Percentiles rank a stretch among this genome's conserved stretches.
phyloP scores from a whole-genome alignment of 2,329 filamentous ascomycete species.

The Pseudophaeomoniella oleicola region DNA sequence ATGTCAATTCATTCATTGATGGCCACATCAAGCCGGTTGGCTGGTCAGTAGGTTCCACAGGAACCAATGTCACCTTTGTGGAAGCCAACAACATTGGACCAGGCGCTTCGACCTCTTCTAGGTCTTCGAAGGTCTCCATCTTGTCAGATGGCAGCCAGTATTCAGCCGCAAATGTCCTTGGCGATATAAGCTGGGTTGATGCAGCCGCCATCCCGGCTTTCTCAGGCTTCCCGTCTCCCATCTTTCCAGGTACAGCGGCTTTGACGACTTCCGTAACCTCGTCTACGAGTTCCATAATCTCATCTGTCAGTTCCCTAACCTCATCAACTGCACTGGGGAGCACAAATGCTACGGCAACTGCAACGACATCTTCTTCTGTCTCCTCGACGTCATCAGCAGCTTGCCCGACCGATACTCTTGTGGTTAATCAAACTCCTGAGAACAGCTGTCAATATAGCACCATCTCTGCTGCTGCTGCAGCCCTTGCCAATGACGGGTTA shows the following conservation, averaged over 20 bases:
- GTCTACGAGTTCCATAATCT: too few relatives aligned
- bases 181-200: neutral
- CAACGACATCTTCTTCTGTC: conserved; percentile 8
- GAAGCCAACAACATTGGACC: neutral
- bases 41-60: neutral
- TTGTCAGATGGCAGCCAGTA: neutral
- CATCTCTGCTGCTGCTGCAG: conserved; percentile 28
- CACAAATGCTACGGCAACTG: conserved; percentile 6
- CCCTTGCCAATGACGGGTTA: conserved; percentile 26
- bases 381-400: conserved; percentile 7
- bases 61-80: neutral
- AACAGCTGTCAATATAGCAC: conserved; percentile 21
- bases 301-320: too few relatives aligned
- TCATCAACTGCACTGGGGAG: too few relatives aligned
- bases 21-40: neutral
- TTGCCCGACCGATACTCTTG: conserved; percentile 16
- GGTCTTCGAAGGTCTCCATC: neutral
- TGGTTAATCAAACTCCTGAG: conserved; percentile 18
- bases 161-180: neutral
- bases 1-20: neutral
- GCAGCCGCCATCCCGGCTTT: neutral
- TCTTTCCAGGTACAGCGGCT: neutral
- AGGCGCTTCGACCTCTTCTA: neutral
- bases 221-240: neutral
- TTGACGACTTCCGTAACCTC: neutral